Conservation (phyloP, 176 grass and related monocot genomes). For the Raddia guianensis region DNA sequence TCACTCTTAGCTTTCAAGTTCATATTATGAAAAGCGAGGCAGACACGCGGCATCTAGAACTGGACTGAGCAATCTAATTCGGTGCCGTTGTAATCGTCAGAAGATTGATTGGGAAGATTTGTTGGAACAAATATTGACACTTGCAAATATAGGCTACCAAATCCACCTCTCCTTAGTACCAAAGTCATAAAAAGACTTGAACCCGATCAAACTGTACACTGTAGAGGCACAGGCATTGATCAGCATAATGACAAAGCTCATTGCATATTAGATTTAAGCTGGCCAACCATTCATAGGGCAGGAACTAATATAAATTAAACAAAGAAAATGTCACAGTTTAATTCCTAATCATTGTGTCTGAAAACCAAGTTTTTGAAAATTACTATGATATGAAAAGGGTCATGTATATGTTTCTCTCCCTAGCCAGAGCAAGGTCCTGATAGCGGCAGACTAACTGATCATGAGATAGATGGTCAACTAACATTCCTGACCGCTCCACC, state of each 20-base stretch:
- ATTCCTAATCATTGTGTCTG: conserved; percentile 45
- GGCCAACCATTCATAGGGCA: conserved; percentile 16
- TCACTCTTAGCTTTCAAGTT: conserved; percentile 31
- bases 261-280: conserved; percentile 3
- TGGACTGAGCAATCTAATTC: conserved; percentile 21
- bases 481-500: neutral
- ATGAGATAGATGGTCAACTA: conserved; percentile 30
- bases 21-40: neutral
- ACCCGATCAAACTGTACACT: neutral
- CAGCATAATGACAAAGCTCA: conserved; percentile 5
- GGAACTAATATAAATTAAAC: neutral
- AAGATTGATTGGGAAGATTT: conserved; percentile 36
- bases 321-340: conserved; percentile 31
- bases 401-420: conserved; percentile 4
- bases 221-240: neutral
- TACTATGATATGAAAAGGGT: neutral
- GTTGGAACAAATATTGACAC: conserved; percentile 49
- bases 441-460: conserved; percentile 46
- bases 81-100: conserved; percentile 7
- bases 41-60: neutral
- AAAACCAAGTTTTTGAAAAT: conserved; percentile 22
- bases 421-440: neutral
- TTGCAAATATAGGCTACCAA: conserved; percentile 45
- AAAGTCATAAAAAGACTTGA: conserved; percentile 28
- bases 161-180: conserved; percentile 33